Base-by-base conservation (phyloP, 2,329 filamentous ascomycete genomes). In the Chaetomium sp. region DNA sequence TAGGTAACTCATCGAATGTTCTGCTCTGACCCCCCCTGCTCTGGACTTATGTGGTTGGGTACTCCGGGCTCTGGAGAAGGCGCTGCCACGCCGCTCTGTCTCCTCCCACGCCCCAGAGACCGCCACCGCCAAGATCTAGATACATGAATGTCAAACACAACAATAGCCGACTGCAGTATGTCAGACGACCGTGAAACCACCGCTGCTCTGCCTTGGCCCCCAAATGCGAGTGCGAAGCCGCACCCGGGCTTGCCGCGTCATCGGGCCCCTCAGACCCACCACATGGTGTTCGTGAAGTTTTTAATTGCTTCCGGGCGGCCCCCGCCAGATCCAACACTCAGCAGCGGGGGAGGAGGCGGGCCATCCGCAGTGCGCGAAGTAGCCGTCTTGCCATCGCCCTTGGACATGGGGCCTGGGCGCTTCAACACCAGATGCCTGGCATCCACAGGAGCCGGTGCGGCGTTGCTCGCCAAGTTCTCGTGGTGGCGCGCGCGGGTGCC, bases 401-500 rank as follows among this genome's bases (percentile, higher is more conserved):
- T 76, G n/a, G 69, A 71, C 31, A 74, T 64, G 6, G 7, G 74
- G 72, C 13, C 79, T 78, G 68, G 82, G 80, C 12, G 79, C 79
- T 21, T 38, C 57, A 76, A 74, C 58, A 80, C 77, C 1, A 74
- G 70, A 5, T 78, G 80, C 70, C 83, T 82, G 51, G 79, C 75
- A 12, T 80, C 79, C 69, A 59, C 76, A 70, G 75, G 80, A 74
- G 72, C 83, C 78, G 29, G 53, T 19, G 67, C 75, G 16, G 80
- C 78, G 19, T 80, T 83, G 0, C 80, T 74, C 0, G 79, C 73
- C 3, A 79, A 70, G 64, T 81, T 75, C 72, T 94, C 88, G 69
- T 99, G 95, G 3, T 87, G 82, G 61, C 88, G 87, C 23, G 91
- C 92, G 57, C 95, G 91, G 64, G 87, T 87, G 9, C 92, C 90